Conservation (phyloP, 1,284 basidiomycete genomes). For the Puccinia hordei region DNA sequence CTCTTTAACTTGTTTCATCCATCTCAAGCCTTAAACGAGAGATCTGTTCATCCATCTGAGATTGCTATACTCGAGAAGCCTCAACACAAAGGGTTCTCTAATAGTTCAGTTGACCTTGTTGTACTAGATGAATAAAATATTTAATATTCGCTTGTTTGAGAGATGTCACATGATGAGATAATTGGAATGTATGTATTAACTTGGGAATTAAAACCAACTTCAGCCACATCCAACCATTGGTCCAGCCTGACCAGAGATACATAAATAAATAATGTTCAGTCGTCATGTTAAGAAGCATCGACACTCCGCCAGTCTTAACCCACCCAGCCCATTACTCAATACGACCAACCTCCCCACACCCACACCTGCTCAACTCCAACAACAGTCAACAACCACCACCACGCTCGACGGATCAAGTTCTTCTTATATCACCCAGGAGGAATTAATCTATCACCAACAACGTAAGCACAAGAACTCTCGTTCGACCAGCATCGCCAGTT, state of each 20-base stretch:
- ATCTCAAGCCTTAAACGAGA: not conserved
- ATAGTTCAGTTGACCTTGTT: no score
- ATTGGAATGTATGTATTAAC: no score
- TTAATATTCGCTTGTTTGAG: no score
- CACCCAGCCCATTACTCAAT: not conserved
- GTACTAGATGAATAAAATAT: no score
- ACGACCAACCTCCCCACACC: not conserved
- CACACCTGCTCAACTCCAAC: no score
- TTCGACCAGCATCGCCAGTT: not conserved
- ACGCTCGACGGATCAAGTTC: no score
- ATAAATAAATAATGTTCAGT: conserved; percentile 11
- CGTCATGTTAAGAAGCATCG: conserved; percentile 6
- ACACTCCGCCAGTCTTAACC: conserved; percentile 9
- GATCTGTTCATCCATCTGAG: not conserved
- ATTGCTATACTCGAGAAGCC: not conserved
- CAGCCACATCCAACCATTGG: no score
- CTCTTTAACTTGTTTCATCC: conserved; percentile 18
- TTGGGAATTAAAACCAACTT: no score
- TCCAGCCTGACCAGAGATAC: no score
- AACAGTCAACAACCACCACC: not conserved
- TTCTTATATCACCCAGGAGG: conserved; percentile 2
- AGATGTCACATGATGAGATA: no score
- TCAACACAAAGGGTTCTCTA: not conserved
- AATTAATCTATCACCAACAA: not conserved
- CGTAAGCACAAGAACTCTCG: not conserved